These are phyloP conservation scores for Pyrenophora graminea DNA, from an alignment of 2,329 filamentous ascomycete genomes.

Conservation along the genomic window DNA sequence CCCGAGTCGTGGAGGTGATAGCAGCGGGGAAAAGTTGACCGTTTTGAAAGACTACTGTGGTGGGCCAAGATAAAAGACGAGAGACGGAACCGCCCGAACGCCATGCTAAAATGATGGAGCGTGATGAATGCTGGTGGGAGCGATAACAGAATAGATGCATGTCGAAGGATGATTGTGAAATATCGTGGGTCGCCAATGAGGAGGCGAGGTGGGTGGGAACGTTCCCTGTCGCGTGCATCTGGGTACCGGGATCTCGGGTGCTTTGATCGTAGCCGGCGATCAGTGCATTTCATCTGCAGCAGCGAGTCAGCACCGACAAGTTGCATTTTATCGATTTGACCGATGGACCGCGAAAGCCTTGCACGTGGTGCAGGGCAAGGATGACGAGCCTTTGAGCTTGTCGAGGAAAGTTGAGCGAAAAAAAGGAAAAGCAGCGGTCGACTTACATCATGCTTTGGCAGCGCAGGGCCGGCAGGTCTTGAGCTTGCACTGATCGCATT, in stretches of 20 bases:
- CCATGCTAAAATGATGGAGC: constrained; percentile 43
- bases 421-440: not conserved
- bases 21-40: constrained; percentile 23
- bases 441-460: constrained; percentile 47
- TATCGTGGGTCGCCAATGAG: constrained; percentile 17
- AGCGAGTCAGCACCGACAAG: constrained; percentile 32
- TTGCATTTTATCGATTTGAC: constrained; percentile 16
- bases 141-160: constrained; percentile 12
- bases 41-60: constrained; percentile 29
- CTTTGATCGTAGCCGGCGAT: constrained; percentile 32
- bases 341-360: constrained; percentile 13
- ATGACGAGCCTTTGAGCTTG: not conserved
- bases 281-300: constrained; percentile 28
- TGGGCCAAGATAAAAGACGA: constrained; percentile 23
- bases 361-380: constrained; percentile 15
- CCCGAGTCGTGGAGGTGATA: constrained; percentile 24
- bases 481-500: constrained; percentile 56
- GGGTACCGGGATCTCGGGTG: constrained; percentile 18
- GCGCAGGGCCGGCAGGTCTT: constrained; percentile 56
- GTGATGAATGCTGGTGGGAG: constrained; percentile 20
- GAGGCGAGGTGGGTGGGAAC: constrained; percentile 6
- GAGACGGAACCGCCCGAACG: constrained; percentile 36
- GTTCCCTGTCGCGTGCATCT: constrained; percentile 14
- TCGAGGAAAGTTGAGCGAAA: not conserved
- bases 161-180: constrained; percentile 8